Percentiles rank a stretch among this genome's conserved stretches.
Conservation (phyloP, 2,329 filamentous ascomycete genomes). For the Cordyceps cateniannulata region DNA sequence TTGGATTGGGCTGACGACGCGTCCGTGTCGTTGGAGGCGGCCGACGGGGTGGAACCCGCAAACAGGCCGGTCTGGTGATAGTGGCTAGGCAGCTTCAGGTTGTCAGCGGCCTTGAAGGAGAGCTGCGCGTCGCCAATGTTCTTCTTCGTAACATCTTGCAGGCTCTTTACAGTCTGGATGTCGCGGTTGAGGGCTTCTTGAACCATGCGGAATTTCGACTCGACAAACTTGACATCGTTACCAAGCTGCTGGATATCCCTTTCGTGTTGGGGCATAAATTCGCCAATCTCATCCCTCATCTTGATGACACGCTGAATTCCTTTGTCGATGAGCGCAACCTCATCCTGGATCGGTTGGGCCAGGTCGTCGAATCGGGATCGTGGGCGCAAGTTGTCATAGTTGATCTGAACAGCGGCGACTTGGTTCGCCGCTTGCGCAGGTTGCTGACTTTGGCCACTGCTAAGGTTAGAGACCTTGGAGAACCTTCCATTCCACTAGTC, state of each 20-base stretch:
- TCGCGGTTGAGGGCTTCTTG: constrained; percentile 46
- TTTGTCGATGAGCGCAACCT: constrained; percentile 72
- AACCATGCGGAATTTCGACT: constrained; percentile 40
- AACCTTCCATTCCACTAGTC: background rate
- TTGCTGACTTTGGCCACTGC: constrained; percentile 8
- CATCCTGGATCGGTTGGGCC: constrained; percentile 69
- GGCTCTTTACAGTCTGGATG: constrained; percentile 54
- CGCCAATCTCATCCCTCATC: constrained; percentile 69
- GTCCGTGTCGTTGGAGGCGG: constrained; percentile 24
- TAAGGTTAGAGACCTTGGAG: background rate
- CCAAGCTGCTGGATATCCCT: constrained; percentile 40
- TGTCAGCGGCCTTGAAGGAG: constrained; percentile 67
- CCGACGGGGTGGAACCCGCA: constrained; percentile 25
- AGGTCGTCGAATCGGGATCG: constrained; percentile 92
- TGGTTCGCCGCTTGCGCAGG: constrained; percentile 30
- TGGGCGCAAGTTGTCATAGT: constrained; percentile 69
- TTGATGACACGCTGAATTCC: constrained; percentile 75
- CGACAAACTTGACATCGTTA: constrained; percentile 42
- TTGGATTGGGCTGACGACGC: constrained; percentile 30
- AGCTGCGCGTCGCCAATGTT: constrained; percentile 66
- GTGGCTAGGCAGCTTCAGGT: constrained; percentile 61
- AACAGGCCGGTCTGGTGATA: constrained; percentile 44
- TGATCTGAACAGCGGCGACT: constrained; percentile 69
- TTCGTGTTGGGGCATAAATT: constrained; percentile 54
- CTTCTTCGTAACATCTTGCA: constrained; percentile 52